Evolutionary conservation across 768 basidiomycete species (phyloP).

Genomic region (Lactifluus pinguis): DNA sequence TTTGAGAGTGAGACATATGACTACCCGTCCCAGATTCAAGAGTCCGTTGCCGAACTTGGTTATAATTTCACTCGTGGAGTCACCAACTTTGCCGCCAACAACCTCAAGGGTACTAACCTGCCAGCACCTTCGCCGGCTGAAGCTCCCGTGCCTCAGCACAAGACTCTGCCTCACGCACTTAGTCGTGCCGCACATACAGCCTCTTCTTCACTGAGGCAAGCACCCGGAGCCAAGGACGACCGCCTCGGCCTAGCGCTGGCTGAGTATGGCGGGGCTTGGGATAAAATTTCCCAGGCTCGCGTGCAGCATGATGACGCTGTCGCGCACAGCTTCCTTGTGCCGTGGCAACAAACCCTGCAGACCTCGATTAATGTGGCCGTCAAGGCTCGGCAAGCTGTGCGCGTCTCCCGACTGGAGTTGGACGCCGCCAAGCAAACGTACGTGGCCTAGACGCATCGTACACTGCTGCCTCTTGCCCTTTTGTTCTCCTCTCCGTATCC

Average conservation of each 20-base stretch:
- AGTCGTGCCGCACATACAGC: slow-evolving; percentile 68
- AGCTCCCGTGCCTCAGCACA: slow-evolving; percentile 60
- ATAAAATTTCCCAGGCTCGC: slow-evolving; percentile 72
- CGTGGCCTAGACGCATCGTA: slow-evolving; percentile 22
- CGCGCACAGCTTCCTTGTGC: slow-evolving; percentile 55
- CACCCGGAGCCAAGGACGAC: slow-evolving; percentile 42
- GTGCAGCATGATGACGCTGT: slow-evolving; percentile 73
- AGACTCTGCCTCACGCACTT: slow-evolving; percentile 95
- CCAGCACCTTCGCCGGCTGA: slow-evolving; percentile 61
- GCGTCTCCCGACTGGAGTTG: slow-evolving; percentile 72
- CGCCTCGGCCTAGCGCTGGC: slow-evolving; percentile 70
- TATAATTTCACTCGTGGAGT: slow-evolving; percentile 64
- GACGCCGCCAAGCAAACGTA: slow-evolving; percentile 86
- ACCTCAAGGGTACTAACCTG: slow-evolving; percentile 82
- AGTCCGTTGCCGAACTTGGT: slow-evolving; percentile 65
- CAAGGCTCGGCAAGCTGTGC: slow-evolving; percentile 83
- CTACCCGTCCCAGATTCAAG: slow-evolving; percentile 84
- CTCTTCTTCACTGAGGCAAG: slow-evolving; percentile 36
- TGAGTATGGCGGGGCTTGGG: slow-evolving; percentile 77
- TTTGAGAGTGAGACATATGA: slow-evolving; percentile 85
- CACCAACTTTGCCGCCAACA: slow-evolving; percentile 77
- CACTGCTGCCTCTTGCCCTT: not conserved
- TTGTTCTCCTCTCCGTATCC: not conserved
- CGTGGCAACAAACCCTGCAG: slow-evolving; percentile 83
- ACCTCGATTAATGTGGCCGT: slow-evolving; percentile 82